Evolutionary conservation across 331 rosid genomes (phyloP).

Genomic region (Ulmus americana): DNA sequence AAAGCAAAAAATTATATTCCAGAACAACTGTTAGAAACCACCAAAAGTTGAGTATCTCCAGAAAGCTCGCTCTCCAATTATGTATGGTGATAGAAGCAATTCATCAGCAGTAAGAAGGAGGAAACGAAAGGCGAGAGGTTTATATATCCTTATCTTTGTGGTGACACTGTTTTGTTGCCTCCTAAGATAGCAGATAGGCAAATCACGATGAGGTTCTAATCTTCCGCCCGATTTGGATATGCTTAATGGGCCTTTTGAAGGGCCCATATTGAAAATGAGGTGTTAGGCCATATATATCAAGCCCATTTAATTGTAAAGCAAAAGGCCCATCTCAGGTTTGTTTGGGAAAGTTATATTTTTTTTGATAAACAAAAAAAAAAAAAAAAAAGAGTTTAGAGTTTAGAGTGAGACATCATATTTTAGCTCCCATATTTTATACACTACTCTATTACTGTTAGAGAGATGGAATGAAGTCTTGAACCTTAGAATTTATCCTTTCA

Average conservation of each 20-base stretch:
- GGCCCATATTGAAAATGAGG: neutral
- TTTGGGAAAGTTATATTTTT: too few relatives aligned
- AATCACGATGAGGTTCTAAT: constrained; percentile 8
- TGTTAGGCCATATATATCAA: neutral
- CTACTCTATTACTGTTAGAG: too few relatives aligned
- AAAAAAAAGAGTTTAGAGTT: too few relatives aligned
- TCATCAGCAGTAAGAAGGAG: constrained; percentile 31
- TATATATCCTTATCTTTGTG: constrained; percentile 64
- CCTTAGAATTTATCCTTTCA: too few relatives aligned
- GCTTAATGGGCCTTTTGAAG: neutral
- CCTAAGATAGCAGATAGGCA: constrained; percentile 6
- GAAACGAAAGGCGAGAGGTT: constrained; percentile 72
- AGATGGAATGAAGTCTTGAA: too few relatives aligned
- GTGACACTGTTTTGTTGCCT: constrained; percentile 13
- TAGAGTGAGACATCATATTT: too few relatives aligned
- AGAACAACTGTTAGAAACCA: neutral
- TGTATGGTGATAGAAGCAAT: constrained; percentile 33
- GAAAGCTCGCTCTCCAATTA: constrained; percentile 19
- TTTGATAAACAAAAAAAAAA: too few relatives aligned
- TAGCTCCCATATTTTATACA: too few relatives aligned
- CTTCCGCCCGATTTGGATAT: neutral
- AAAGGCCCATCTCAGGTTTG: neutral
- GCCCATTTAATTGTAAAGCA: neutral
- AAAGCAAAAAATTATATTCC: constrained; percentile 10
- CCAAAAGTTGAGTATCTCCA: constrained; percentile 7